Evolutionary conservation across 2,329 filamentous ascomycete genomes (phyloP), one percentile per base, ranked within the genome.

Genomic region (Phoma sp.): DNA sequence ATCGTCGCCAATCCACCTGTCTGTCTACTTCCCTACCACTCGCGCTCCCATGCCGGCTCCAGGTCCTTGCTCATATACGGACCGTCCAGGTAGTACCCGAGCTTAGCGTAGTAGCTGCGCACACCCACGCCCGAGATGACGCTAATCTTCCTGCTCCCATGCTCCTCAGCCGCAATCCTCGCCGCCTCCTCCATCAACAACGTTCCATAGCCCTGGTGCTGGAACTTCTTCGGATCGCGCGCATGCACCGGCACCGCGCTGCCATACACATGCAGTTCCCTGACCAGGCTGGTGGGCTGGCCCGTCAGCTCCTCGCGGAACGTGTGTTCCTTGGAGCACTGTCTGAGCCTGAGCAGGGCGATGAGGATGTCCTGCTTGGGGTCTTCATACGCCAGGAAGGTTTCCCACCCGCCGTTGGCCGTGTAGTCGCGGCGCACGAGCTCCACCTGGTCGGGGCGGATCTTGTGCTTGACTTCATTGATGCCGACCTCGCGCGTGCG

Each of bases 381-480:
- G 65, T 99, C 95, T 73, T 99, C 95, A 70, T 99, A 99, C 1
- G 95, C 93, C 4, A 99, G 81, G 78, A 99, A 99, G 0, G 95
- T 99, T 77, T 99, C 95, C 95, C 95, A 99, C 23, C 95, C 96
- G 35, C 90, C 93, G 72, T 99, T 99, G 63, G 95, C 95, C 0
- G 86, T 84, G 75, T 99, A 99, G 78, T 99, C 95, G 61, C 95
- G 85, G 24, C 95, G 88, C 27, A 99, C 89, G 18, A 99, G 86
- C 79, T 99, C 95, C 54, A 99, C 90, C 74, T 99, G 93, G 62
- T 93, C 96, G 0, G 95, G 95, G 1, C 93, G 85, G 64, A 99
- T 97, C 80, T 98, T 98, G 81, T 99, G 88, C 80, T 99, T 99
- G 61, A 99, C 93, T 78, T 99, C 95, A 74, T 99, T 99, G 77